Evolutionary conservation across 257 asterid species (phyloP), one percentile per base, ranked within the genome.

Genomic region (Echites panduratus): DNA sequence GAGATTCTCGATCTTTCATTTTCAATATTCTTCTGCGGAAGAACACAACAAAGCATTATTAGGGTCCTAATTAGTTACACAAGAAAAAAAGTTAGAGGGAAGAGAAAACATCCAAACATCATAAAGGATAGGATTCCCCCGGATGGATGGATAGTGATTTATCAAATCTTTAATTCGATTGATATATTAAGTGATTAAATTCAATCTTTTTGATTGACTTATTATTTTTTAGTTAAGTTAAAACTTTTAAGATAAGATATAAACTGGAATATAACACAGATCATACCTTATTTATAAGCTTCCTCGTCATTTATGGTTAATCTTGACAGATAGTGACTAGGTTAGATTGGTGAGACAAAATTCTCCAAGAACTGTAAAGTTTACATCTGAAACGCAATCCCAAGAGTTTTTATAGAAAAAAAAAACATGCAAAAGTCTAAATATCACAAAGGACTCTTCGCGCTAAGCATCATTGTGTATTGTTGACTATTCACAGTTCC

Each of bases 1-100:
- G 40, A 47, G 66, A 72, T 77, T 66, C 73, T 56, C 62, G 11
- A 53, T 35, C 26, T 38, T 66, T 77, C 66, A 0, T 72, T 66
- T 16, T 66, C 74, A 48, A 35, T 12, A 12, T 35, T 47, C 57
- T 49, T 29, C 7, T 47, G 17, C 41, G 29, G 41, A 49, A 67
- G 49, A 66, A 67, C 64, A 73, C 53, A 72, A 77, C 81, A 77
- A 66, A 9, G 50, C 66, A 67, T 35, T 77, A 67, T 35, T 77
- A 64, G 63, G 74, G 64, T 24, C 58, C 44, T 66, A 72, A 72
- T 58, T 58, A 58, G 70, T 66, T 72, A 47, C 70, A 56, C 59
- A 53, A 26, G 41, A 70, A 72, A 68, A 40, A 35, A 47, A 19
- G 65, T 4, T 40, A n/a, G 13, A 64, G 68, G 32, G 3, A 38